These are phyloP conservation scores for Pleurotus cornucopiae DNA, from an alignment of 768 basidiomycete species.

Conservation along the genomic window DNA sequence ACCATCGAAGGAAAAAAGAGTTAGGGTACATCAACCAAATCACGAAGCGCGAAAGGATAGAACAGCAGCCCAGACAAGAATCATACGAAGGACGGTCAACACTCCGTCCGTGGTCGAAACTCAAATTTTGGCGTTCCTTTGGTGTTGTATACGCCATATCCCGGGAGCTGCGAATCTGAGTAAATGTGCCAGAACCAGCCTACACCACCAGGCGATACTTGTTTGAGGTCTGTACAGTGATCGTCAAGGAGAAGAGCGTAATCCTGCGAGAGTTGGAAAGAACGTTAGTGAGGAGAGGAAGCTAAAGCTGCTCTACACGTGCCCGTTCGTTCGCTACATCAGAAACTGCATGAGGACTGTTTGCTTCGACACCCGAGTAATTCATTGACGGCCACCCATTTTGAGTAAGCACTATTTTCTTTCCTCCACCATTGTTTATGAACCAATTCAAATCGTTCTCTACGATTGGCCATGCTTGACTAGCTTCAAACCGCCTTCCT, in stretches of 20 bases:
- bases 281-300: neutral
- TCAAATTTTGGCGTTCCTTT: constrained; percentile 53
- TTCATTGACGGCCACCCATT: constrained; percentile 77
- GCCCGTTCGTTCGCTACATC: constrained; percentile 59
- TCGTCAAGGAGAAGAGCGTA: constrained; percentile 63
- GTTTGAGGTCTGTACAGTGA: constrained; percentile 61
- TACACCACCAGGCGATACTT: constrained; percentile 53
- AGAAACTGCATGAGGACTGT: constrained; percentile 56
- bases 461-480: constrained; percentile 60
- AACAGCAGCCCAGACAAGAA: neutral
- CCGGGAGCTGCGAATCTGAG: constrained; percentile 58
- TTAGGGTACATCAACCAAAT: neutral
- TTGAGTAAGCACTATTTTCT: constrained; percentile 77
- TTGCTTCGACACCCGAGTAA: constrained; percentile 58
- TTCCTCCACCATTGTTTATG: constrained; percentile 51
- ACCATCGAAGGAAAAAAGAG: too few relatives aligned
- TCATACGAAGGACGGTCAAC: constrained; percentile 28
- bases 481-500: constrained; percentile 31
- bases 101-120: constrained; percentile 57
- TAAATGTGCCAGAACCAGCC: constrained; percentile 85
- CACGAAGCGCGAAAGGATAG: neutral
- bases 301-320: constrained; percentile 10
- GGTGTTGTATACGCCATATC: constrained; percentile 62
- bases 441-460: constrained; percentile 62
- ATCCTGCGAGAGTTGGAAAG: constrained; percentile 30